A percentile compares a stretch with the other conserved stretches of the same genome.
These are phyloP conservation scores for Sarcomyxa edulis DNA, from an alignment of 768 basidiomycete species.

Conservation along the genomic window DNA sequence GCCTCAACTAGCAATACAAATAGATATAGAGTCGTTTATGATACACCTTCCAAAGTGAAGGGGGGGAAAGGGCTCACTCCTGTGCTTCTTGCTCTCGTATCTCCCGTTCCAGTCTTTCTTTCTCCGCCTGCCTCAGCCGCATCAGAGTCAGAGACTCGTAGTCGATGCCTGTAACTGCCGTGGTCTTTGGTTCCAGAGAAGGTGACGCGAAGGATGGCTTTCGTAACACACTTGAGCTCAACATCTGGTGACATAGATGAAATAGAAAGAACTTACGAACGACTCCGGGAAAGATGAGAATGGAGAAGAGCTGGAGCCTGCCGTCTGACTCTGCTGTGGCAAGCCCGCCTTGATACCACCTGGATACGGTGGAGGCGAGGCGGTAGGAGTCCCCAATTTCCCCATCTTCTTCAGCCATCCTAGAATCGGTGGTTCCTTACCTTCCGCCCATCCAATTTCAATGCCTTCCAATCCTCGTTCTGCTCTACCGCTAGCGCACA, in stretches of 20 bases:
- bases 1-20: too few relatives aligned
- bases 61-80: conserved; percentile 10
- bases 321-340: conserved; percentile 25
- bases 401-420: conserved; percentile 72
- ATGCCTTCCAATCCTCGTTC: conserved; percentile 54
- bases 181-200: conserved; percentile 9
- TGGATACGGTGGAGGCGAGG: too few relatives aligned
- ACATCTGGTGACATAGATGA: too few relatives aligned
- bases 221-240: too few relatives aligned
- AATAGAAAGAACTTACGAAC: conserved; percentile 33
- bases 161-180: conserved; percentile 46
- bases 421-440: conserved; percentile 68
- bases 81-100: conserved; percentile 64
- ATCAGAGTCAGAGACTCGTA: conserved; percentile 79
- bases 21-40: too few relatives aligned
- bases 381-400: conserved; percentile 37
- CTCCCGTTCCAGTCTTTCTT: conserved; percentile 70
- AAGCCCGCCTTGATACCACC: too few relatives aligned
- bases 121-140: conserved; percentile 77
- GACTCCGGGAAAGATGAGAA: conserved; percentile 65
- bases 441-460: conserved; percentile 70
- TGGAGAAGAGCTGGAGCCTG: conserved; percentile 18
- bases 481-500: conserved; percentile 50
- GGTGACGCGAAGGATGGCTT: too few relatives aligned
- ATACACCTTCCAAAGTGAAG: too few relatives aligned